Conservation (phyloP, 1,139 yeast genomes). For the Saccharomyces hybrid region DNA sequence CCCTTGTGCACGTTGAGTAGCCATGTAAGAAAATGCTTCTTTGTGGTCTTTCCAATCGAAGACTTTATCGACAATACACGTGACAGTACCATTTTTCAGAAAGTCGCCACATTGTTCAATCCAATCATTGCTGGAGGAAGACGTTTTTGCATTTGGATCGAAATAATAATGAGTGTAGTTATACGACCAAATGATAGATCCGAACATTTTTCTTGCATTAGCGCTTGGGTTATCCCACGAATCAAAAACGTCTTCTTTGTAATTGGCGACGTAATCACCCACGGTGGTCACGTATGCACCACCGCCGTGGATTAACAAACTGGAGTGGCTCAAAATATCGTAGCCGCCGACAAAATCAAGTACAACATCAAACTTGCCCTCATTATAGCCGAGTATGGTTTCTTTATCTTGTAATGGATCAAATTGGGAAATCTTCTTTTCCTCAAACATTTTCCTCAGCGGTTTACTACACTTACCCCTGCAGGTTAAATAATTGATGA, state of each 20-base stretch:
- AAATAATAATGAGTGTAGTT: slow-evolving; percentile 33
- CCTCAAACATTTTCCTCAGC: slow-evolving; percentile 23
- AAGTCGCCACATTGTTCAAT: slow-evolving; percentile 35
- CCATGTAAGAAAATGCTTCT: slow-evolving; percentile 46
- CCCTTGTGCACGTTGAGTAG: slow-evolving; percentile 51
- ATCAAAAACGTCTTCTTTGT: slow-evolving; percentile 33
- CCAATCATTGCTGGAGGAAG: slow-evolving; percentile 29
- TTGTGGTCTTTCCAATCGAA: slow-evolving; percentile 46
- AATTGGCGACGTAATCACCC: slow-evolving; percentile 43
- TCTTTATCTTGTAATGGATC: slow-evolving; percentile 25
- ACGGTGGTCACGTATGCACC: slow-evolving; percentile 48
- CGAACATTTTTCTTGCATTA: slow-evolving; percentile 34
- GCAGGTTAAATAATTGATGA: slow-evolving; percentile 26
- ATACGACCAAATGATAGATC: slow-evolving; percentile 32
- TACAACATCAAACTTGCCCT: slow-evolving; percentile 38
- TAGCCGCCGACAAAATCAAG: slow-evolving; percentile 47
- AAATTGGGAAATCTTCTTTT: slow-evolving; percentile 24
- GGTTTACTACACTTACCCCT: slow-evolving; percentile 28
- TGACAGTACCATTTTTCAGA: slow-evolving; percentile 38
- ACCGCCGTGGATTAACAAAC: slow-evolving; percentile 33
- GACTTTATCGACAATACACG: slow-evolving; percentile 46
- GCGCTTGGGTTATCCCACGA: slow-evolving; percentile 35
- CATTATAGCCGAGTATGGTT: slow-evolving; percentile 23
- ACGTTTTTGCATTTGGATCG: slow-evolving; percentile 27
- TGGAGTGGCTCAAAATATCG: slow-evolving; percentile 30